phyloP scores from a whole-genome alignment of 331 rosid genomes.

The Acacia pycnantha region DNA sequence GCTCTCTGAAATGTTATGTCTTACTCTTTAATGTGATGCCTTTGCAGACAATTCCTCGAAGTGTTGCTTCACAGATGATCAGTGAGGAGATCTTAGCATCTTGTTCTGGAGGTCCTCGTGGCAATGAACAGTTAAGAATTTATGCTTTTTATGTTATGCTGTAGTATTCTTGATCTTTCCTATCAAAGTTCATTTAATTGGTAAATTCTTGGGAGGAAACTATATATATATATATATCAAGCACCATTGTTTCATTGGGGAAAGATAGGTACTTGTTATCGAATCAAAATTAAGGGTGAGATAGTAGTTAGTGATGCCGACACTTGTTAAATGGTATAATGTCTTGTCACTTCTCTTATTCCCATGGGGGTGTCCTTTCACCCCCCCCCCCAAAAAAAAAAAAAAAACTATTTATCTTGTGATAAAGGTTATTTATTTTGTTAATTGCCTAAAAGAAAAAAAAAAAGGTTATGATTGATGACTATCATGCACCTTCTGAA shows the following conservation, averaged over 20 bases:
- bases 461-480: neutral
- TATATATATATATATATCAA: neutral
- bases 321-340: neutral
- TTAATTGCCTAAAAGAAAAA: neutral
- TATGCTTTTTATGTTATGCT: neutral
- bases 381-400: neutral
- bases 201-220: neutral
- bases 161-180: neutral
- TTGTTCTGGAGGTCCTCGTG: slow-evolving; percentile 75
- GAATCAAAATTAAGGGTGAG: neutral
- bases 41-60: slow-evolving; percentile 63
- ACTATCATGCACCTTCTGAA: neutral
- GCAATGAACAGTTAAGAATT: slow-evolving; percentile 77
- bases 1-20: slow-evolving; percentile 5
- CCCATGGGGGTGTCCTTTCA: neutral
- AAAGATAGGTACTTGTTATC: neutral
- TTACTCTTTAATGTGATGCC: slow-evolving; percentile 13
- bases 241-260: neutral
- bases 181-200: slow-evolving; percentile 12
- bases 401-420: neutral
- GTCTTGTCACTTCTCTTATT: neutral
- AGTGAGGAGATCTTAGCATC: slow-evolving; percentile 77
- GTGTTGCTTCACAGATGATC: slow-evolving; percentile 67
- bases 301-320: neutral
- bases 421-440: neutral